phyloP scores from a whole-genome alignment of 2,329 filamentous ascomycete genomes.

The Colletotrichum sp. region DNA sequence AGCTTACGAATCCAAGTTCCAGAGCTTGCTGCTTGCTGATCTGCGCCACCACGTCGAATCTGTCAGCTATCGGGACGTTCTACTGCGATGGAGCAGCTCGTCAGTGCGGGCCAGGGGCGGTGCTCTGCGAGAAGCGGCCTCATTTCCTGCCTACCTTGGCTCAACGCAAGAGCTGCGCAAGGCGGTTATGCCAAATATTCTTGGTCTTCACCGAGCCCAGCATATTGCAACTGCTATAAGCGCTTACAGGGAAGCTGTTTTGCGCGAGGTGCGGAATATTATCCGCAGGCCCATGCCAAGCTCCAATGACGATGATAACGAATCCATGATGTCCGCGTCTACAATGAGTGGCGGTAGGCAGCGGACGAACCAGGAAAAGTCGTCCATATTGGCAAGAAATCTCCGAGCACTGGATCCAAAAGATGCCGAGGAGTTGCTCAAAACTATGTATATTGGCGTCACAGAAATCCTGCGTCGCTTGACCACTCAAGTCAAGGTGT shows the following conservation, averaged over 20 bases:
- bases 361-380: slow-evolving; percentile 85
- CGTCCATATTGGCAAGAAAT: slow-evolving; percentile 85
- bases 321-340: slow-evolving; percentile 85
- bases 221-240: slow-evolving; percentile 83
- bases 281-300: slow-evolving; percentile 88
- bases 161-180: slow-evolving; percentile 74
- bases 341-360: slow-evolving; percentile 73
- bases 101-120: slow-evolving; percentile 74
- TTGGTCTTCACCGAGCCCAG: slow-evolving; percentile 81
- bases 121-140: slow-evolving; percentile 69
- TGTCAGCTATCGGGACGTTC: slow-evolving; percentile 73
- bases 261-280: slow-evolving; percentile 85
- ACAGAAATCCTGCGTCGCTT: slow-evolving; percentile 86
- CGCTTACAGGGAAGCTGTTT: slow-evolving; percentile 81
- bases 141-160: slow-evolving; percentile 79
- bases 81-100: slow-evolving; percentile 84
- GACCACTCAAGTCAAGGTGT: slow-evolving; percentile 88
- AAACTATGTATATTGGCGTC: slow-evolving; percentile 84
- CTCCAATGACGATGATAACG: slow-evolving; percentile 91
- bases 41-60: slow-evolving; percentile 79
- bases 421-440: slow-evolving; percentile 83
- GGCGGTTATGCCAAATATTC: slow-evolving; percentile 72
- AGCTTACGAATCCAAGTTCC: slow-evolving; percentile 82
- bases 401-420: slow-evolving; percentile 81
- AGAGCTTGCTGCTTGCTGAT: slow-evolving; percentile 79